Evolutionary conservation across 2,329 filamentous ascomycete species (phyloP), one percentile per base, ranked within the genome.

Genomic region (Verticillium isaacii): DNA sequence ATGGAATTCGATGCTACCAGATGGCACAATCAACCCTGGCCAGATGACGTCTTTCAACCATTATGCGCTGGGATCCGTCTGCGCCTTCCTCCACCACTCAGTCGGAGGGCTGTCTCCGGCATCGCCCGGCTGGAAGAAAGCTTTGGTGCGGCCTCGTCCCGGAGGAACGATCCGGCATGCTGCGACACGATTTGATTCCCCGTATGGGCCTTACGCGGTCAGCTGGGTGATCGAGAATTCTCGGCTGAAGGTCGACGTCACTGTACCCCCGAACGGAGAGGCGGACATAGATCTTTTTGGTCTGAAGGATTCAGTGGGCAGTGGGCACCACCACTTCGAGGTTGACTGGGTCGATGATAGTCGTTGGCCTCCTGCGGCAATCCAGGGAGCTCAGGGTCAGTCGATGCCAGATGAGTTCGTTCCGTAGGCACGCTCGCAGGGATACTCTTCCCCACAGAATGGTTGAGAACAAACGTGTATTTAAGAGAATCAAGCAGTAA

Each of bases 41-140:
- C 65, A 73, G 32, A 79, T 79, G 77, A 79, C 75, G 0, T 76
- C 72, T 12, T 75, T 77, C 56, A 77, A 80, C 56, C 75, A 79
- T 61, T 79, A 79, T 52, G 74, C 77, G 0, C 72, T 77, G 14
- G 75, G 77, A 0, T 71, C 73, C 7, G 73, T 79, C 3, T 73
- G 70, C 5, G 70, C 73, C 11, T 78, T 77, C 66, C 69, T 78
- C 34, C 71, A 76, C 29, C 65, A 71, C 23, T 32, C 67, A 1
- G 34, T 72, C 7, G 70, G 68, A 0, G 70, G 70, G 0, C 8
- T 72, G 0, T 64, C 67, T 5, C 60, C 61, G 1, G 3, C 68
- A 6, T 66, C 65, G 0, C 62, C 68, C 0, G 71, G 71, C 0
- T 73, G 70, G 71, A 72, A 55, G 57, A 58, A 45, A n/a, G 58